Evolutionary conservation across 1,284 basidiomycete species (phyloP), one percentile per base, ranked within the genome.

Genomic region (Moesziomyces parantarcticus): DNA sequence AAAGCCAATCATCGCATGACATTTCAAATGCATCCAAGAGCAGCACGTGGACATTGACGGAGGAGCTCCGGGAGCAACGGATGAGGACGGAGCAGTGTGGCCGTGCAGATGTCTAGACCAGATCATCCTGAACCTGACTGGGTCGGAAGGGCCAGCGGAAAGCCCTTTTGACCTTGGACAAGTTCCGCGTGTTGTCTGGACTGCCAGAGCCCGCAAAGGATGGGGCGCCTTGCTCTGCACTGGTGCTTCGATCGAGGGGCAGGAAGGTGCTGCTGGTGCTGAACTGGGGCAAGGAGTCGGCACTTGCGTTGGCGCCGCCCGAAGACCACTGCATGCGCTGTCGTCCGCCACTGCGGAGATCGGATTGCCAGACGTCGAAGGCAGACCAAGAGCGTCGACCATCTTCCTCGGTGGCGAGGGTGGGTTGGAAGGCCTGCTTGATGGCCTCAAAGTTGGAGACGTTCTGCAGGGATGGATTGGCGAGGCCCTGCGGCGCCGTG

Each of bases 371-470:
- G 18, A 74, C 57, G 49, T 78, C 77, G 39, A 78, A 78, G 14
- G 77, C 75, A 11, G 71, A 75, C 77, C 77, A 78, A 2, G 77
- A 78, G 42, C 72, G 62, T 39, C 75, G 53, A 8, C 75, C 77
- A 22, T 78, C 75, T 22, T 78, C 76, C 21, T 78, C 77, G 34
- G 70, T 61, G 5, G 67, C 57, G 20, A 59, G 32, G 22, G 60
- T 69, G 18, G 76, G 60, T 49, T 79, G 68, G 52, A 79, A 79
- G 13, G 77, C 77, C 36, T 72, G 65, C 46, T 69, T 68, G 59
- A 79, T 68, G 8, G 73, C 70, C 23, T 79, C 77, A 32, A 73
- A 79, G 49, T 76, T 67, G 46, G 76, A 71, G 1, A 64, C 62
- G 20, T 61, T 72, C 47, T 72, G 69, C 59, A 66, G 16, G 7